A percentile compares a stretch with the other conserved stretches of the same genome.
phyloP scores from a whole-genome alignment of 1,139 yeast genomes.

The Wickerhamiella pararugosa region DNA sequence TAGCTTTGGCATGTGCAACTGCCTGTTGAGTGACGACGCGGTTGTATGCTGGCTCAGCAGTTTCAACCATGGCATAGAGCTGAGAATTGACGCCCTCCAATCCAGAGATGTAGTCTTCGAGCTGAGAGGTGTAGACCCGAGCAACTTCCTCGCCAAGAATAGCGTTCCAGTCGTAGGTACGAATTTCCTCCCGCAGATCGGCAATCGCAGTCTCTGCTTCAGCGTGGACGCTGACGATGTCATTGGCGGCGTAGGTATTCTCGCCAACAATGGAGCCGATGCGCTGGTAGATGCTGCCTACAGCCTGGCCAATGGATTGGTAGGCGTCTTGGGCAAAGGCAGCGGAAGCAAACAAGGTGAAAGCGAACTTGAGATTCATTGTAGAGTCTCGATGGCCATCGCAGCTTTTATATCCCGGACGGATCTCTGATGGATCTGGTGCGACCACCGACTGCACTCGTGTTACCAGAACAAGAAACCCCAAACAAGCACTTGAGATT shows the following conservation, averaged over 20 bases:
- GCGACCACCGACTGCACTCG: too few species aligned
- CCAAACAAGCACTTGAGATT: too few species aligned
- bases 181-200: constrained; percentile 7
- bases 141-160: constrained; percentile 12
- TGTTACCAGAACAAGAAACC: too few species aligned
- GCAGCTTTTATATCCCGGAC: too few species aligned
- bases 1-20: background rate
- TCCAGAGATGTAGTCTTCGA: constrained; percentile 9
- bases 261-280: constrained; percentile 11
- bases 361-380: too few species aligned
- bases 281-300: constrained; percentile 12
- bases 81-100: constrained; percentile 10
- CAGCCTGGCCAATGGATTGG: constrained; percentile 12
- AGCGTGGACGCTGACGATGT: constrained; percentile 9
- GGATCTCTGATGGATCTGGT: too few species aligned
- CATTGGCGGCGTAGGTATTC: constrained; percentile 6
- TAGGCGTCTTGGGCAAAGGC: constrained; percentile 10
- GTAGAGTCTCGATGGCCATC: too few species aligned
- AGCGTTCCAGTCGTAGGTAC: constrained; percentile 10
- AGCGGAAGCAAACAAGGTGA: background rate
- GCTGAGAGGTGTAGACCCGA: constrained; percentile 9
- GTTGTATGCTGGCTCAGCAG: background rate
- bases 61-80: background rate
- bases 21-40: background rate
- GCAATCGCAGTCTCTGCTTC: constrained; percentile 10